phyloP scores from a whole-genome alignment of 2,329 filamentous ascomycete genomes.

The Aspergillus ustus region DNA sequence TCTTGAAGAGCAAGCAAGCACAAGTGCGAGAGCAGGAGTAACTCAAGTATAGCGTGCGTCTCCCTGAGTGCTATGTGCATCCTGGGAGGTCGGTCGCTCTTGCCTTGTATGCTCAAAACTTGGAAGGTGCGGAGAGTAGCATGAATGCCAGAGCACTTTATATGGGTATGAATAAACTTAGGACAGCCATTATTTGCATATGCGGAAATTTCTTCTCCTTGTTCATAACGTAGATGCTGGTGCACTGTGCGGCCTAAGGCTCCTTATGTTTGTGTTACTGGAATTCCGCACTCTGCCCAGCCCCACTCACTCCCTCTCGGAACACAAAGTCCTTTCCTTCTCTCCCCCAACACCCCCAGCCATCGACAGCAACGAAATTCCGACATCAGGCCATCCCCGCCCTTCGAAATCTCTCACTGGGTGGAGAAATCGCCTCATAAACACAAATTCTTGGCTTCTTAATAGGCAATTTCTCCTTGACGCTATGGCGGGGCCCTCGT shows the following conservation, averaged over 20 bases:
- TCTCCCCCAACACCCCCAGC: not conserved
- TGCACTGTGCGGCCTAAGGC: not conserved
- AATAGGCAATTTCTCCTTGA: not conserved
- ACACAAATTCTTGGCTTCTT: not conserved
- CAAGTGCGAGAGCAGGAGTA: too few relatives aligned
- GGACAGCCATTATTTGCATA: too few relatives aligned
- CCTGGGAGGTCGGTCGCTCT: not conserved
- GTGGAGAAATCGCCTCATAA: not conserved
- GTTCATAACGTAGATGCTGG: not conserved
- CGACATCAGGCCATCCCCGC: not conserved
- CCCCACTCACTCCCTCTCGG: conserved; percentile 1
- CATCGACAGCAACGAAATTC: not conserved
- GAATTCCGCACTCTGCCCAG: conserved; percentile 8
- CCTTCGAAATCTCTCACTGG: not conserved
- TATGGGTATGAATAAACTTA: too few relatives aligned
- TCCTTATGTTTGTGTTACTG: not conserved
- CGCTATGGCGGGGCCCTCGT: conserved; percentile 14
- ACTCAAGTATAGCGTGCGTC: too few relatives aligned
- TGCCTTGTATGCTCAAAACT: not conserved
- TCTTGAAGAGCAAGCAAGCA: too few relatives aligned
- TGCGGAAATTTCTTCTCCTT: not conserved
- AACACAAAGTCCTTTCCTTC: conserved; percentile 1
- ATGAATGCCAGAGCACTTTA: not conserved
- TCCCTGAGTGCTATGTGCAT: too few relatives aligned
- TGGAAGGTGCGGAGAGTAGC: not conserved